Percentiles rank a stretch among this genome's conserved stretches.
Conservation (phyloP, 2,329 filamentous ascomycete species). For the Alternaria viburni region DNA sequence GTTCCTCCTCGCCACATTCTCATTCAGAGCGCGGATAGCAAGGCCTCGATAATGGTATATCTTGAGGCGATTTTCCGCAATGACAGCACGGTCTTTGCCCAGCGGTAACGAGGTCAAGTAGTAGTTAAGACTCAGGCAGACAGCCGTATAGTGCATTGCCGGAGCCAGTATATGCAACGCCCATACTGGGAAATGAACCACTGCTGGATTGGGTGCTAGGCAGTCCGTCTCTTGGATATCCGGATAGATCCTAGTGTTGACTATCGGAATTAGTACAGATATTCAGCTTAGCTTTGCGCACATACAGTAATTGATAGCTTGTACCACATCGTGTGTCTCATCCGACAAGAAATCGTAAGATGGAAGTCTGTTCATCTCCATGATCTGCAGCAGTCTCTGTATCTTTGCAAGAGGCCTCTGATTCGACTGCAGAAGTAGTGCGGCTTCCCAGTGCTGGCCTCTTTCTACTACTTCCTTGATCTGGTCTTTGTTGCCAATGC, state of each 20-base stretch:
- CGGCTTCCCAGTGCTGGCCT: not conserved
- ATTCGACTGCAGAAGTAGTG: not conserved
- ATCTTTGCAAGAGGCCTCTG: not conserved
- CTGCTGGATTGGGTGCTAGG: not conserved
- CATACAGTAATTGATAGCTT: not conserved
- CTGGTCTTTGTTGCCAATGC: not conserved
- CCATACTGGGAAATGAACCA: not conserved
- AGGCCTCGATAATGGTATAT: not conserved
- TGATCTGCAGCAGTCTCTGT: not conserved
- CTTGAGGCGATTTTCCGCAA: not conserved
- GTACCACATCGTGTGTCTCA: not conserved
- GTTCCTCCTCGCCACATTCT: not conserved
- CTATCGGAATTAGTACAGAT: not conserved
- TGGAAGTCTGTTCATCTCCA: not conserved
- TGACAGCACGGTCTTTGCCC: rapidly evolving
- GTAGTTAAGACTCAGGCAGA: not conserved
- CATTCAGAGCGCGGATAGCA: not conserved
- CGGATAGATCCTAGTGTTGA: not conserved
- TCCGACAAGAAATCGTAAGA: not conserved
- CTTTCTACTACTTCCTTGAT: not conserved
- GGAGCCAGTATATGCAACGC: not conserved
- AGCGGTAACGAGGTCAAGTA: not conserved
- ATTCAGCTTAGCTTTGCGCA: not conserved
- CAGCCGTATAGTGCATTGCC: not conserved
- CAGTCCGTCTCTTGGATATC: not conserved